phyloP scores from a whole-genome alignment of 352 stramenopile genomes.

The Phytophthora boehmeriae region DNA sequence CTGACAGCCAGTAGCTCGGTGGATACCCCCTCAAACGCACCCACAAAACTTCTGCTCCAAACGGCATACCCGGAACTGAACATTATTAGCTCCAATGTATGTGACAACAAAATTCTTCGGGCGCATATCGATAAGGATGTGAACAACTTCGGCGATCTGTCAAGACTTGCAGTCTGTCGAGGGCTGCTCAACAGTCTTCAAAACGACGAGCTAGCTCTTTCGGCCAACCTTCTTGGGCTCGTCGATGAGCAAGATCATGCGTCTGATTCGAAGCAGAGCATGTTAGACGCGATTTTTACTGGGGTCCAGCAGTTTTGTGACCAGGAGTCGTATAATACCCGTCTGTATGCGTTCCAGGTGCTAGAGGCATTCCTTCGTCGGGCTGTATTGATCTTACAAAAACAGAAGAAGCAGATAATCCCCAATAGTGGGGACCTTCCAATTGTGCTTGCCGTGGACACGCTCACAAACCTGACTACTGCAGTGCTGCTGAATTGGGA shows the following conservation, averaged over 20 bases:
- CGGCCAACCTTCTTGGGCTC: constrained; percentile 17
- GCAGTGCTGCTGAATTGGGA: constrained; percentile 83
- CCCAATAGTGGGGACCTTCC: background rate
- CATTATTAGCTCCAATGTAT: constrained; percentile 15
- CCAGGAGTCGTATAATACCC: constrained; percentile 65
- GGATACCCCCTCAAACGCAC: constrained; percentile 1
- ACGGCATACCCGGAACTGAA: constrained; percentile 43
- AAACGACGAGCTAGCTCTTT: constrained; percentile 50
- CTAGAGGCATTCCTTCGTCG: constrained; percentile 77
- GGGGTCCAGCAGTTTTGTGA: constrained; percentile 60
- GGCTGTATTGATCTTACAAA: constrained; percentile 54
- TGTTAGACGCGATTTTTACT: constrained; percentile 64
- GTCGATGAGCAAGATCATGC: background rate
- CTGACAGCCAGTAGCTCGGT: constrained; percentile 8
- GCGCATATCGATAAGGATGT: constrained; percentile 47
- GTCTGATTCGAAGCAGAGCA: constrained; percentile 19
- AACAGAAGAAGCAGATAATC: constrained; percentile 24
- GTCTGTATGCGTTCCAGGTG: constrained; percentile 84
- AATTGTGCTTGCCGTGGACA: constrained; percentile 33
- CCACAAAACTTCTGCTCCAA: constrained; percentile 43
- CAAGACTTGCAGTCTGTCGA: constrained; percentile 70
- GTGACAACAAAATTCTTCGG: constrained; percentile 16
- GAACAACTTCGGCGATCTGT: constrained; percentile 50
- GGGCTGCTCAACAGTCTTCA: constrained; percentile 70
- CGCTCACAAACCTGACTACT: constrained; percentile 55